Conservation (phyloP, 768 basidiomycete genomes). For the Boletus fagicola region DNA sequence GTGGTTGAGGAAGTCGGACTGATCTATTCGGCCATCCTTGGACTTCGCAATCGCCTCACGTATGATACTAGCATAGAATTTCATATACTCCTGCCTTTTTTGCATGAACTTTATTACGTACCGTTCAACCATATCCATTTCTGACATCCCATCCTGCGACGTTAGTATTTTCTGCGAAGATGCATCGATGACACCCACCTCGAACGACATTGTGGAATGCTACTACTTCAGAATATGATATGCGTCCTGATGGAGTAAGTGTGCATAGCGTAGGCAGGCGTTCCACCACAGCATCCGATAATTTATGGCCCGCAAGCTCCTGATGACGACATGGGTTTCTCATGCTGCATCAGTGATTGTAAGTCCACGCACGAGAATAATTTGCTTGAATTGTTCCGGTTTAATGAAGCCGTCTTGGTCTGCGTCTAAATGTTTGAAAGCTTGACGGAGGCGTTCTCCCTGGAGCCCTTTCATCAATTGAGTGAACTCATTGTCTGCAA, state of each 20-base stretch:
- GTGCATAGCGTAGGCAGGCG: conserved; percentile 90
- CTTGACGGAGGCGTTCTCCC: conserved; percentile 95
- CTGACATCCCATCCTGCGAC: conserved; percentile 29
- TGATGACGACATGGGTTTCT: conserved; percentile 29
- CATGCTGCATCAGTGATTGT: background rate
- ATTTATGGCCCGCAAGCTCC: conserved; percentile 97
- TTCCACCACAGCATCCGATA: conserved; percentile 91
- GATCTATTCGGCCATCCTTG: conserved; percentile 94
- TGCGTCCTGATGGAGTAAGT: conserved; percentile 81
- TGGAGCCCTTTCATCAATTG: conserved; percentile 99
- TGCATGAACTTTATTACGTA: conserved; percentile 23
- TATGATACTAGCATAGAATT: conserved; percentile 56
- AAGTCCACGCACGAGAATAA: conserved; percentile 72
- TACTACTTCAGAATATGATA: conserved; percentile 94
- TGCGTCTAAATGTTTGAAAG: conserved; percentile 87
- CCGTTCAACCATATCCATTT: conserved; percentile 98
- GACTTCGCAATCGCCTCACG: conserved; percentile 87
- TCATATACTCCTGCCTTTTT: background rate
- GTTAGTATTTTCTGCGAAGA: conserved; percentile 4
- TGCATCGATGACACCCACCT: conserved; percentile 48
- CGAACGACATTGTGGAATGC: conserved; percentile 96
- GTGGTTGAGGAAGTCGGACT: conserved; percentile 92
- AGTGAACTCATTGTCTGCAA: conserved; percentile 89
- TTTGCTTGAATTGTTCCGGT: conserved; percentile 92
- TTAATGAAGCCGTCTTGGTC: conserved; percentile 93